Evolutionary conservation across 495 filamentous ascomycete species (phyloP), one percentile per base, ranked within the genome.

Genomic region (Aspergillus avenaceus): DNA sequence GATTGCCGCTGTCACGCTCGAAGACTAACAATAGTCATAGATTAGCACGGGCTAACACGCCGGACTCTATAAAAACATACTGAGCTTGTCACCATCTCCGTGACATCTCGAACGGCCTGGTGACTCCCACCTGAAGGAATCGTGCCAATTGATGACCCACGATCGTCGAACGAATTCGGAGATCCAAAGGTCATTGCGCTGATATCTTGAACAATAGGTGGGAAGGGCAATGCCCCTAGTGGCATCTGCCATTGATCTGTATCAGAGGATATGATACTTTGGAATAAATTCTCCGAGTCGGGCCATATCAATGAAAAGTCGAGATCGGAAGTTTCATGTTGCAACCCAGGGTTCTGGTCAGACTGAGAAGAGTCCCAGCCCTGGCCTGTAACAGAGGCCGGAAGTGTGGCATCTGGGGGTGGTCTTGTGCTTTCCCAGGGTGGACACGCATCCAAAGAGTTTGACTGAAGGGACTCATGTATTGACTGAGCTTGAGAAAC

Each of bases 231-330:
- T 8, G 72, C 62, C 2, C 71, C 69, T 32, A 74, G 49, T 2
- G 71, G 72, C 57, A 74, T 70, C 50, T 77, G 71, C 72, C 72
- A 74, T 45, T 75, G 73, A 53, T 72, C 72, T 6, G 67, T 59
- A 37, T 74, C 71, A 0, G 66, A 63, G 8, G 70, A 64, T 63
- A 77, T 71, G 27, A 77, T 52, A 55, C 66, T 75, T 49, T 75
- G 72, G 32, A 77, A 74, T 34, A 77, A 47, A 56, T 70, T 63
- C 54, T 77, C 72, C 3, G 72, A 72, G 52, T 77, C 74, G 8
- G 74, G 74, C 74, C 74, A 77, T 41, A 75, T 61, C 19, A 77
- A 49, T 8, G 65, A 64, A 49, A 77, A 74, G 49, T 77, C 72
- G 3, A 74, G 50, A 28, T 72, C 70, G 8, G 58, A 59, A 2